Conservation (phyloP, 257 asterid species). For the Solanum gandarillasii region DNA sequence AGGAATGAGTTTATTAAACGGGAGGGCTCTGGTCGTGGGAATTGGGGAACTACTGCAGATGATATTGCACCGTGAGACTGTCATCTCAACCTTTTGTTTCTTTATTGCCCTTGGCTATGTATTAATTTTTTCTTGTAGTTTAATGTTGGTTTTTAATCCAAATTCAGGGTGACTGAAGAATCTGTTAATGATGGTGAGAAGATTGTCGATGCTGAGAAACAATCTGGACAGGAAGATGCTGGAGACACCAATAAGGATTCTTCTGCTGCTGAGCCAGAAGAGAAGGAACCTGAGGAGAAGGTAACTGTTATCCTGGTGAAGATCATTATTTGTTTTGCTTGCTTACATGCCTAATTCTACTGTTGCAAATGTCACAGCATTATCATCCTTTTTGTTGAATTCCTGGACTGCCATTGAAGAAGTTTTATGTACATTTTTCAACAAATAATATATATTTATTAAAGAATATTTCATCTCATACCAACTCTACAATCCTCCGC, state of each 20-base stretch:
- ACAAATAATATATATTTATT: not conserved
- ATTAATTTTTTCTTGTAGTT: not conserved
- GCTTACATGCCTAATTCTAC: not conserved
- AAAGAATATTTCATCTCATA: not conserved
- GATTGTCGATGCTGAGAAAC: slow-evolving; percentile 38
- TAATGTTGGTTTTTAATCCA: not conserved
- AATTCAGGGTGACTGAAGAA: slow-evolving; percentile 37
- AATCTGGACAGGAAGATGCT: slow-evolving; percentile 32
- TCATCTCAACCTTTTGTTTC: not conserved
- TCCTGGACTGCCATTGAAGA: no score
- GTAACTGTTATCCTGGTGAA: slow-evolving; percentile 9
- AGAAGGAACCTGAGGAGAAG: slow-evolving; percentile 57
- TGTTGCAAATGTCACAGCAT: not conserved
- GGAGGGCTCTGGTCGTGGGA: slow-evolving; percentile 66
- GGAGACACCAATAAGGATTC: slow-evolving; percentile 37
- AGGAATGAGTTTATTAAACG: slow-evolving; percentile 44
- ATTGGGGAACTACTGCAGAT: slow-evolving; percentile 59
- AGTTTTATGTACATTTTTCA: not conserved
- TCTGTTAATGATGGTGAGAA: slow-evolving; percentile 31
- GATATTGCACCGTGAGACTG: slow-evolving; percentile 38
- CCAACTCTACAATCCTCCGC: not conserved
- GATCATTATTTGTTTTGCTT: not conserved
- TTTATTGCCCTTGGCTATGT: not conserved
- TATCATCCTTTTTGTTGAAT: not conserved
- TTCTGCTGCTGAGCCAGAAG: slow-evolving; percentile 30